A percentile compares a stretch with the other conserved stretches of the same genome.
These are phyloP conservation scores for Scleroderma bovista DNA, from an alignment of 768 basidiomycete genomes.

Conservation along the genomic window DNA sequence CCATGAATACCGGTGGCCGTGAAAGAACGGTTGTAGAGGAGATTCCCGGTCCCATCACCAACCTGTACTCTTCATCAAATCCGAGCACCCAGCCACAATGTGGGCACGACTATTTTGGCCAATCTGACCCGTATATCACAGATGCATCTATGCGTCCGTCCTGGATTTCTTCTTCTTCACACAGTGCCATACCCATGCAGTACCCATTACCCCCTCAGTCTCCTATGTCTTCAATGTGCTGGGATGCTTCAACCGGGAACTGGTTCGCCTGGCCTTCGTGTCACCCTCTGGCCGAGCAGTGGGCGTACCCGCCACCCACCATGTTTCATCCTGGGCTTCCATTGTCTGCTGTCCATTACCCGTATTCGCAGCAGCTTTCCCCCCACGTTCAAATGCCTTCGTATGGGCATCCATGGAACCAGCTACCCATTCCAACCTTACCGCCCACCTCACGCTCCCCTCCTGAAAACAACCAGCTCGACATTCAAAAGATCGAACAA, in stretches of 20 bases:
- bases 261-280: conserved; percentile 28
- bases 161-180: conserved; percentile 24
- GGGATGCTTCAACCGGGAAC: conserved; percentile 24
- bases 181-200: conserved; percentile 17
- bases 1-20: conserved; percentile 14
- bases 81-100: conserved; percentile 19
- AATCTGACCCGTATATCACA: conserved; percentile 16
- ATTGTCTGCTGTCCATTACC: conserved; percentile 19
- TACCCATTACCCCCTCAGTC: conserved; percentile 26
- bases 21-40: conserved; percentile 17
- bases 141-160: conserved; percentile 19
- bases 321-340: conserved; percentile 23
- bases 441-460: conserved; percentile 22
- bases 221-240: conserved; percentile 23
- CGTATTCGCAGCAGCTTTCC: conserved; percentile 21
- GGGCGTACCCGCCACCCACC: conserved; percentile 22
- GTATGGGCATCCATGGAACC: conserved; percentile 14
- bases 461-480: conserved; percentile 52
- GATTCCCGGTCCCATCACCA: conserved; percentile 17
- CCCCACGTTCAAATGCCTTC: conserved; percentile 9
- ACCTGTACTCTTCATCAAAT: conserved; percentile 21
- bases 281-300: conserved; percentile 23
- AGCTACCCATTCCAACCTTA: conserved; percentile 17
- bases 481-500: conserved; percentile 65
- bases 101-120: conserved; percentile 22